phyloP scores from a whole-genome alignment of 768 basidiomycete species.

The Pleurotus cornucopiae region DNA sequence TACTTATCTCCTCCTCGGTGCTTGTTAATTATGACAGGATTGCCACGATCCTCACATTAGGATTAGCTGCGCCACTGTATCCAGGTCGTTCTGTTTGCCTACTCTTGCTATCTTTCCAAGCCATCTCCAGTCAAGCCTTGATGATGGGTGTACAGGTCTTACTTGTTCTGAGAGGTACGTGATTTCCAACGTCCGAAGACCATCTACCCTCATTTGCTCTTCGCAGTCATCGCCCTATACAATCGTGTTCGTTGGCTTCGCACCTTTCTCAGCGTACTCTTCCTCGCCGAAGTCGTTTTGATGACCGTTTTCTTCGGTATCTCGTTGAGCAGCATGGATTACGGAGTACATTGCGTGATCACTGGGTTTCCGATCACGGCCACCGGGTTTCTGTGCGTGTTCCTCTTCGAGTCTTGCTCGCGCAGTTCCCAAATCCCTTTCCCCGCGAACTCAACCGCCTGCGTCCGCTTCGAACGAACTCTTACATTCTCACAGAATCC shows the following conservation, averaged over 20 bases:
- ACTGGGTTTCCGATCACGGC: constrained; percentile 13
- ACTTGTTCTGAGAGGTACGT: constrained; percentile 18
- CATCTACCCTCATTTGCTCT: background rate
- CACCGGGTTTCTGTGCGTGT: constrained; percentile 17
- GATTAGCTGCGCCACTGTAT: constrained; percentile 7
- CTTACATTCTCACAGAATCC: constrained; percentile 4
- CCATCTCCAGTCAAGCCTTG: constrained; percentile 14
- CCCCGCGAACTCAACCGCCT: background rate
- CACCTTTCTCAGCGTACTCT: constrained; percentile 10
- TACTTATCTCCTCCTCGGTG: no score
- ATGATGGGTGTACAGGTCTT: constrained; percentile 18
- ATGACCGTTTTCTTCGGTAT: constrained; percentile 14
- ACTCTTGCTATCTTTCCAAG: constrained; percentile 15
- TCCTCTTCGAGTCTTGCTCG: background rate
- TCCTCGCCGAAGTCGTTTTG: constrained; percentile 11
- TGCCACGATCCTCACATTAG: constrained; percentile 12
- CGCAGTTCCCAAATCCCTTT: no score
- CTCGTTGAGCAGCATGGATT: constrained; percentile 10
- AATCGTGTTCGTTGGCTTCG: constrained; percentile 12
- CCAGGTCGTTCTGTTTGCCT: constrained; percentile 7
- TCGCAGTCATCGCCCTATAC: constrained; percentile 19
- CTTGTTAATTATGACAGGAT: constrained; percentile 7
- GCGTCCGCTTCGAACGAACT: background rate
- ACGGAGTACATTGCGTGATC: constrained; percentile 16
- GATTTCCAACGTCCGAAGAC: background rate